These are phyloP conservation scores for Paramyrothecium roridum DNA, from an alignment of 2,329 filamentous ascomycete species.

Conservation along the genomic window DNA sequence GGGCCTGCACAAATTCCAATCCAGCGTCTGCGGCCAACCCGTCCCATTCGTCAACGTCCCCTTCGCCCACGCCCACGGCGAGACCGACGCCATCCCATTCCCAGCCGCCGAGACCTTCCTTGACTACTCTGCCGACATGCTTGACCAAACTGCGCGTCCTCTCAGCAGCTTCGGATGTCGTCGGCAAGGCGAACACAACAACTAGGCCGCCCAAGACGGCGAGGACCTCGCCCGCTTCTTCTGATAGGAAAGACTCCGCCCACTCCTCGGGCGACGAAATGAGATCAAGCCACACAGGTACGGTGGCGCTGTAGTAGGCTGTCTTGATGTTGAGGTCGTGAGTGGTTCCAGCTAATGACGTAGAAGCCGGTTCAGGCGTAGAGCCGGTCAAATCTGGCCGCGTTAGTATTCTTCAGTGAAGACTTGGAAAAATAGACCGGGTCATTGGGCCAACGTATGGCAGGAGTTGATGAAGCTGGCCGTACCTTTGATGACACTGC, in stretches of 20 bases:
- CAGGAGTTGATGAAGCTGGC: background rate
- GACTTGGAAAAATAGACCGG: too few species aligned
- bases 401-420: background rate
- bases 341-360: slow-evolving; percentile 55
- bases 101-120: slow-evolving; percentile 56
- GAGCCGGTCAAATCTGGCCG: slow-evolving; percentile 51
- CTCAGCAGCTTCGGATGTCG: slow-evolving; percentile 8
- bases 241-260: slow-evolving; percentile 55
- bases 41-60: slow-evolving; percentile 57
- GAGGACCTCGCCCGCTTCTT: slow-evolving; percentile 62
- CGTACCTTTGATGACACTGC: slow-evolving; percentile 51
- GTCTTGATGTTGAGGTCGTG: slow-evolving; percentile 55
- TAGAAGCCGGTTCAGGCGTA: slow-evolving; percentile 31
- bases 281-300: slow-evolving; percentile 68
- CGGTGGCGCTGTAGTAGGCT: slow-evolving; percentile 56
- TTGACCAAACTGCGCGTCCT: slow-evolving; percentile 40
- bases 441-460: too few species aligned
- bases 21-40: slow-evolving; percentile 54
- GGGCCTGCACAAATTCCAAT: slow-evolving; percentile 62
- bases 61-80: slow-evolving; percentile 52
- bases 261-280: slow-evolving; percentile 49
- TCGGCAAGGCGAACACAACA: slow-evolving; percentile 29
- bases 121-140: slow-evolving; percentile 52
- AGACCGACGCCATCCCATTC: slow-evolving; percentile 63
- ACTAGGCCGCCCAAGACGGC: slow-evolving; percentile 58